These are phyloP conservation scores for Kluyveromyces nonfermentans DNA, from an alignment of 805 yeast genomes.

Conservation along the genomic window DNA sequence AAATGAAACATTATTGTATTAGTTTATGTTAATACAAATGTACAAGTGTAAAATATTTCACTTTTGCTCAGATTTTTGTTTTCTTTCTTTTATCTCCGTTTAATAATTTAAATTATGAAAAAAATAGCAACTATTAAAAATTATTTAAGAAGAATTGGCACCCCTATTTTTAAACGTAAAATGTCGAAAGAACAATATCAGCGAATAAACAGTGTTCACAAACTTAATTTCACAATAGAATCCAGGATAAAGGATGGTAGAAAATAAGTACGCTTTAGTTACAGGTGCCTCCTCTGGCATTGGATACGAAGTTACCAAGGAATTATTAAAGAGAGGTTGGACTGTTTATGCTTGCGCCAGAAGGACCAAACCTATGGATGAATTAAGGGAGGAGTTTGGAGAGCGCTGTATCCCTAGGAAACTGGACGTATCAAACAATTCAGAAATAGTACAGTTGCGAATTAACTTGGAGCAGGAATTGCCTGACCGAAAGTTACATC, in stretches of 20 bases:
- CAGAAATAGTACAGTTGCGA: conserved; percentile 38
- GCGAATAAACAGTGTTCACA: too few relatives aligned
- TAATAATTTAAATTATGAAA: too few relatives aligned
- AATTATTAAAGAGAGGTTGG: conserved; percentile 43
- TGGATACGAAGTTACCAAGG: conserved; percentile 40
- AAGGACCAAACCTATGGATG: conserved; percentile 50
- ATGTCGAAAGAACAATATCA: too few relatives aligned
- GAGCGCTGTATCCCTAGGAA: conserved; percentile 35
- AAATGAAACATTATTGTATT: background rate
- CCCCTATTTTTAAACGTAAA: too few relatives aligned
- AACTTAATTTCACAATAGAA: background rate
- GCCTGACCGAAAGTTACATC: conserved; percentile 43
- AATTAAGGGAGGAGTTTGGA: conserved; percentile 27
- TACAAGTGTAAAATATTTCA: background rate
- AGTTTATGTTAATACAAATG: background rate
- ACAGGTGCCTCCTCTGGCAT: conserved; percentile 57
- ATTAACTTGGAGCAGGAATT: conserved; percentile 32
- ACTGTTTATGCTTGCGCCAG: conserved; percentile 69
- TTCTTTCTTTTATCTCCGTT: background rate
- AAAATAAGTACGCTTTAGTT: conserved; percentile 38
- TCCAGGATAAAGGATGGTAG: background rate
- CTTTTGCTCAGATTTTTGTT: background rate
- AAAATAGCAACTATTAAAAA: background rate
- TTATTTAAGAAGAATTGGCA: background rate
- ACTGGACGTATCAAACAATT: conserved; percentile 49